These are phyloP conservation scores for Globisporangium echinulatum DNA, from an alignment of 352 stramenopile genomes.

Conservation along the genomic window DNA sequence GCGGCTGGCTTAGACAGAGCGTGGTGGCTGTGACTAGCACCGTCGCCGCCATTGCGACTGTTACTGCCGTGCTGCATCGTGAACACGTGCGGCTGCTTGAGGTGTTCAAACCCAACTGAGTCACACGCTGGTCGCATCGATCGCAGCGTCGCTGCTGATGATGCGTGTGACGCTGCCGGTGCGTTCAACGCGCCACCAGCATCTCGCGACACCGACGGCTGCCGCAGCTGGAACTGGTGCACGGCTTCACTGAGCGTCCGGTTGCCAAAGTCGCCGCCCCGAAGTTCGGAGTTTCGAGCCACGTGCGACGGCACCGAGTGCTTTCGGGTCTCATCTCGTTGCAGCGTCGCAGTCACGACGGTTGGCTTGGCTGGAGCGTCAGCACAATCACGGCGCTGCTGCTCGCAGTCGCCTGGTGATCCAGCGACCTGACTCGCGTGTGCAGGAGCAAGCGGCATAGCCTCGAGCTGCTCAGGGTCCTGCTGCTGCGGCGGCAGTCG, in stretches of 20 bases:
- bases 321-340: background rate
- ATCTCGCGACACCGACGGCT: conserved; percentile 6
- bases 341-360: background rate
- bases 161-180: background rate
- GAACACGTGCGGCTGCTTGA: conserved; percentile 5
- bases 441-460: no score
- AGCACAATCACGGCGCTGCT: no score
- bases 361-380: no score
- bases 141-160: background rate
- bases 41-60: background rate
- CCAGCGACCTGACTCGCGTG: background rate
- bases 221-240: conserved; percentile 37
- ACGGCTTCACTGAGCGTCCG: conserved; percentile 59
- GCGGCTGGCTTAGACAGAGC: no score
- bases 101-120: background rate
- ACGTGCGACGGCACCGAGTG: background rate
- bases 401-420: no score
- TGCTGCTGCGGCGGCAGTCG: conserved; percentile 45
- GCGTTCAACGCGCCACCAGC: background rate
- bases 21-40: no score
- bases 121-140: background rate
- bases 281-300: conserved; percentile 12
- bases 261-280: conserved; percentile 60
- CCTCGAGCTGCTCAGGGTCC: conserved; percentile 30
- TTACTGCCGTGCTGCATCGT: conserved; percentile 1